Evolutionary conservation across 805 yeast genomes (phyloP), one percentile per base, ranked within the genome.

Genomic region (Vanderwaltozyma tropicalis): DNA sequence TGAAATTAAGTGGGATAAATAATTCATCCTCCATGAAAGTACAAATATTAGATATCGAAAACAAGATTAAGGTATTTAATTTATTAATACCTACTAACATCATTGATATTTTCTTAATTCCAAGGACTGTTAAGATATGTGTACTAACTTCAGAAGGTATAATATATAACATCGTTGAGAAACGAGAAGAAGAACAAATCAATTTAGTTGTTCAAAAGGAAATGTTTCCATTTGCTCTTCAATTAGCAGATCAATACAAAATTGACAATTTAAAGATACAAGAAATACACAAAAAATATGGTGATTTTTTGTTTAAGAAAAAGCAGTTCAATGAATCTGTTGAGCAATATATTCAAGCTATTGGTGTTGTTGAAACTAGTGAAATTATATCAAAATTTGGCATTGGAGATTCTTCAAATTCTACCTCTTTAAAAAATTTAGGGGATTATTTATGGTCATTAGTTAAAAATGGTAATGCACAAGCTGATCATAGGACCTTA

Each of bases 401-500:
- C 16, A 76, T 83, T 6, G 79, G 80, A 40, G 81, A 46, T n/a
- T 42, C 41, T 8, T 39, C 50, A 1, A 53, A 47, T 36, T 43
- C 50, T 1, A 36, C 40, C 8, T 47, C 47, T 11, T 42, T 85
- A 1, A 63, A 66, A 21, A 74, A 74, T 41, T 61, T 88, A 48
- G 70, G 85, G 0, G 64, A 65, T 30, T 87, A 80, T 45, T 61
- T 87, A 25, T 76, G 76, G 54, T 71, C 71, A 11, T 64, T 87
- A 45, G 66, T 81, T 38, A 68, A 68, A 7, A 57, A 67, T 31
- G 68, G 71, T 2, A 46, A 69, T 12, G 78, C 95, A 0, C 72
- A 74, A n/a, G 68, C 74, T 22, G 94, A 87, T 52, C 96, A 89
- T 56, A 70, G 86, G 5, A 87, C 95, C 0, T 59, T 89, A 19